Evolutionary conservation across 495 filamentous ascomycete genomes (phyloP).

Genomic region (Neurospora sp.): DNA sequence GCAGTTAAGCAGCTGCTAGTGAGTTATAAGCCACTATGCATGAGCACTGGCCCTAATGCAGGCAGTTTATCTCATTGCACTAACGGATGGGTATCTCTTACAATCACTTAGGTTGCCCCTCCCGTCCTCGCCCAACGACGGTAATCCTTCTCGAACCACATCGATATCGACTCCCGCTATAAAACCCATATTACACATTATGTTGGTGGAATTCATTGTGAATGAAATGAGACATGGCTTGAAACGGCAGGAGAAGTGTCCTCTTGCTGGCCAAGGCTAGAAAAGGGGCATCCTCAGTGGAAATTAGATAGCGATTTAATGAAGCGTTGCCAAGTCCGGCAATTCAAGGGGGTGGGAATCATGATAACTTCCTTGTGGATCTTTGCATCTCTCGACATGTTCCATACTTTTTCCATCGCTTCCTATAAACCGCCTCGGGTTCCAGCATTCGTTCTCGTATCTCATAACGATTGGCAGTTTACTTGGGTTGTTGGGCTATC

Average conservation of each 20-base stretch:
- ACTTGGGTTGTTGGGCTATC: neutral
- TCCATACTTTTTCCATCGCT: neutral
- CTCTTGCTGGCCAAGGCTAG: neutral
- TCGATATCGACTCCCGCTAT: neutral
- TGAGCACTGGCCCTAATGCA: neutral
- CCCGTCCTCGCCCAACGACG: neutral
- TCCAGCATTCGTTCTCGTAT: neutral
- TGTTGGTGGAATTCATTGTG: neutral
- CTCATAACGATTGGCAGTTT: neutral
- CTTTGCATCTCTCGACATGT: neutral
- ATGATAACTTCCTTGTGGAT: neutral
- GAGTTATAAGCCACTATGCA: neutral
- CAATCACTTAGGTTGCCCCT: neutral
- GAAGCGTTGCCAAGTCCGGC: neutral
- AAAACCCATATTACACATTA: neutral
- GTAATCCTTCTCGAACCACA: neutral
- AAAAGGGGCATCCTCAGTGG: neutral
- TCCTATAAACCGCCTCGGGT: neutral
- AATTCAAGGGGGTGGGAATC: neutral
- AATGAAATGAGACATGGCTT: neutral
- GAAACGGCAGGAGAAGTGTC: neutral
- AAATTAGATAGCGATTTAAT: neutral
- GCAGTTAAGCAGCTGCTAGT: neutral
- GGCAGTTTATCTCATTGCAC: neutral
- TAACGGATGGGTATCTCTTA: neutral